These are phyloP conservation scores for Ophiostoma quercus DNA, from an alignment of 2,329 filamentous ascomycete species.

Conservation along the genomic window DNA sequence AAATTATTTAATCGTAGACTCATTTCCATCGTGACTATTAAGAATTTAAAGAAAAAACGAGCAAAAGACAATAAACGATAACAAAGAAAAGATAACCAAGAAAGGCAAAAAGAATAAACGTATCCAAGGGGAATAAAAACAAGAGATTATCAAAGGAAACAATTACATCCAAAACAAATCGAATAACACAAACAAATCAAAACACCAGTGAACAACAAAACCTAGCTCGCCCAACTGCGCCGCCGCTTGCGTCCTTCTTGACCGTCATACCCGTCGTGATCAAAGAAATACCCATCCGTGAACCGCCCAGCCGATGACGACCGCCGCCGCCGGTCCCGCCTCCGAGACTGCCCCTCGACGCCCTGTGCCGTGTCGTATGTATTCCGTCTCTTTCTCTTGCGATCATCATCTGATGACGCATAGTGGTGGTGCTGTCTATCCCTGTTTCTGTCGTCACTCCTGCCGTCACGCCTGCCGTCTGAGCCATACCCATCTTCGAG, in stretches of 20 bases:
- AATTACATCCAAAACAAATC: not conserved
- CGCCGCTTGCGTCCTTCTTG: slow-evolving; percentile 20
- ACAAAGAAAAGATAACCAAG: not conserved
- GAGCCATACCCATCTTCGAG: not conserved
- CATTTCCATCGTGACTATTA: not conserved
- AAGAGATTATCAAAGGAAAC: not conserved
- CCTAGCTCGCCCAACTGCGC: slow-evolving; percentile 22
- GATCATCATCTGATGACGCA: slow-evolving; percentile 24
- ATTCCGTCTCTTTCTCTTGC: slow-evolving; percentile 21
- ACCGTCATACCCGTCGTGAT: slow-evolving; percentile 14
- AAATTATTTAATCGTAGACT: not conserved
- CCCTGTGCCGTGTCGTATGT: slow-evolving; percentile 1
- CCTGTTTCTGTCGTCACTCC: slow-evolving; percentile 20
- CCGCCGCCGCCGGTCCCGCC: not conserved
- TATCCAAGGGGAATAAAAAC: not conserved
- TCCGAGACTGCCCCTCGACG: slow-evolving; percentile 4
- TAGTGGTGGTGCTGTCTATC: not conserved
- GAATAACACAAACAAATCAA: not conserved
- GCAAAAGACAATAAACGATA: not conserved
- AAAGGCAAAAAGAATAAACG: no score
- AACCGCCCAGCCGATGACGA: not conserved
- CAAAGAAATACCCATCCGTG: slow-evolving; percentile 15
- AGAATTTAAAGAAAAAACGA: not conserved
- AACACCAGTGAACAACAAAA: not conserved
- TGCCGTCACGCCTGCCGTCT: not conserved